phyloP scores from a whole-genome alignment of 345 rosid species.

The Laguncularia racemosa region DNA sequence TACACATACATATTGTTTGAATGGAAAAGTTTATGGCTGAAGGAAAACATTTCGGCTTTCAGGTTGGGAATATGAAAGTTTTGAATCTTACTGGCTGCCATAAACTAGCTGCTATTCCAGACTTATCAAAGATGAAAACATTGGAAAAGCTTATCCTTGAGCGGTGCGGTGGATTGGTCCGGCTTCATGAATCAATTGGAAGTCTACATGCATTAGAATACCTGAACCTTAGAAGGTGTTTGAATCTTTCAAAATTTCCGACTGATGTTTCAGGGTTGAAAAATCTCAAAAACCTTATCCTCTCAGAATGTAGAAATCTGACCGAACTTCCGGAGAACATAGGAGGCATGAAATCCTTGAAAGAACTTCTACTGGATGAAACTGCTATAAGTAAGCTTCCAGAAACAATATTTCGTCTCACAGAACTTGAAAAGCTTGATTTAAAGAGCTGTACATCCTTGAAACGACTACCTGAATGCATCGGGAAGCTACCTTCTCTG shows the following conservation, averaged over 20 bases:
- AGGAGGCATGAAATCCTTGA: constrained; percentile 36
- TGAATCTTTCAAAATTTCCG: constrained; percentile 29
- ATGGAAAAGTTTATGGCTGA: not conserved
- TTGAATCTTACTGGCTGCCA: constrained; percentile 33
- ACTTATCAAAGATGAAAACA: constrained; percentile 21
- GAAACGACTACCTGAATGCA: constrained; percentile 23
- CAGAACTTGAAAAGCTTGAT: constrained; percentile 37
- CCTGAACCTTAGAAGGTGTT: constrained; percentile 33
- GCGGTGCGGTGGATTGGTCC: constrained; percentile 20
- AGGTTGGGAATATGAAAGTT: constrained; percentile 33
- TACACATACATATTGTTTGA: not conserved
- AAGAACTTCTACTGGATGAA: constrained; percentile 30
- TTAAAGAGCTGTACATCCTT: constrained; percentile 17
- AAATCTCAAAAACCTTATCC: constrained; percentile 29
- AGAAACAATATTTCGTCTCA: constrained; percentile 27
- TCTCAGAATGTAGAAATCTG: constrained; percentile 28
- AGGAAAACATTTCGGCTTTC: constrained; percentile 14
- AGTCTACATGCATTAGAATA: constrained; percentile 17
- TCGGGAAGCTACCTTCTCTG: constrained; percentile 30
- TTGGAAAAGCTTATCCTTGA: constrained; percentile 38
- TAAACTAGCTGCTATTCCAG: constrained; percentile 29
- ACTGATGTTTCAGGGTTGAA: constrained; percentile 34
- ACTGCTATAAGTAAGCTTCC: constrained; percentile 39
- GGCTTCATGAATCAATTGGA: constrained; percentile 34
- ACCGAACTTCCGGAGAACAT: constrained; percentile 30